Evolutionary conservation across 257 asterid species (phyloP).

Genomic region (Solanum ossicruentum): DNA sequence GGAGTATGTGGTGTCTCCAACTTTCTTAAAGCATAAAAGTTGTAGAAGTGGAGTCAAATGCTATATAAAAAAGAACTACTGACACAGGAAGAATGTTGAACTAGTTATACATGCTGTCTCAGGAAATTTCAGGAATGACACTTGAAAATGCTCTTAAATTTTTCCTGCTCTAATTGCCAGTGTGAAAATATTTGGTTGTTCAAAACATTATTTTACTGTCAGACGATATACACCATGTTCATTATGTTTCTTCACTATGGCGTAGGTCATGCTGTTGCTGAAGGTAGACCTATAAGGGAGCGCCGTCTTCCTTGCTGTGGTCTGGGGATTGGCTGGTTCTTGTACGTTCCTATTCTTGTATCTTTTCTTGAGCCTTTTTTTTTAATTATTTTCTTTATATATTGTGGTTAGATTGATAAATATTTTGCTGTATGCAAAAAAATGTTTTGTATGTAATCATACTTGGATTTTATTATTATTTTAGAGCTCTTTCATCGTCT

Average conservation of each 20-base stretch:
- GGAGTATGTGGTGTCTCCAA: not conserved
- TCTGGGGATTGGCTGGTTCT: slow-evolving; percentile 80
- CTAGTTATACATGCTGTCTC: not conserved
- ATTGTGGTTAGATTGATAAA: not conserved
- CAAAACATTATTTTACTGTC: not conserved
- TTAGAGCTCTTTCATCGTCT: not conserved
- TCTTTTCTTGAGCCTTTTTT: not conserved
- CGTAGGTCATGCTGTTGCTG: slow-evolving; percentile 57
- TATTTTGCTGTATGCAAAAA: not conserved
- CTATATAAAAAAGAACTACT: not conserved
- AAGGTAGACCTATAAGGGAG: slow-evolving; percentile 37
- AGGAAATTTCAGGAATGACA: not conserved
- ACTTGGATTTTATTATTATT: not conserved
- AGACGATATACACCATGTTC: not conserved
- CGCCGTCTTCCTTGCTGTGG: slow-evolving; percentile 91
- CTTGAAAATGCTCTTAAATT: not conserved
- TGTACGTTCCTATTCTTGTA: slow-evolving; percentile 40
- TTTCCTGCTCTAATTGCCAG: not conserved
- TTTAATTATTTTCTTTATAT: not conserved
- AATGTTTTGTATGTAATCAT: not conserved
- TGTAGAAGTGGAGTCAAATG: not conserved
- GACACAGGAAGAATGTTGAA: not conserved
- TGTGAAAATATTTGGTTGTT: not conserved
- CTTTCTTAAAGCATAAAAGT: not conserved
- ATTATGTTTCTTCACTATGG: not conserved